A percentile compares a stretch with the other conserved stretches of the same genome.
Conservation (phyloP, 176 grass and related monocot species). For the Oryza punctata region DNA sequence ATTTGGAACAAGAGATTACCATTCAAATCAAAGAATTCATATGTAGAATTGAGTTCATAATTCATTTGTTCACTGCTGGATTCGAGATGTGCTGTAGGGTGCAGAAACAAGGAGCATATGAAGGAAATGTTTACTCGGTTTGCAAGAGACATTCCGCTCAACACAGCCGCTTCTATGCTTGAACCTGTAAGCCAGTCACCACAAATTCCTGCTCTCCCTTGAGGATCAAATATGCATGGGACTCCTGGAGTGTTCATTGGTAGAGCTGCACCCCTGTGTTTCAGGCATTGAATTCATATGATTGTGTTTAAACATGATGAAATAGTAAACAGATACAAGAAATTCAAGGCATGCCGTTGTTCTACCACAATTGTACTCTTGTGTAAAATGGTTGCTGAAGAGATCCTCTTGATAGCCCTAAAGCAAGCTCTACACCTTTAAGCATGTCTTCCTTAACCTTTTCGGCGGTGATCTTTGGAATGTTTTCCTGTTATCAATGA, state of each 20-base stretch:
- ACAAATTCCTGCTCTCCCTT: conserved; percentile 91
- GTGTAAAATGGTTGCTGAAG: conserved; percentile 86
- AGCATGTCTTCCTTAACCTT: conserved; percentile 93
- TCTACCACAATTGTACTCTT: conserved; percentile 83
- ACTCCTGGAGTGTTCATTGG: conserved; percentile 79
- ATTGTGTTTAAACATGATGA: neutral
- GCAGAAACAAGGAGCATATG: neutral
- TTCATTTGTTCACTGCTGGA: neutral
- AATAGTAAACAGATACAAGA: conserved; percentile 7
- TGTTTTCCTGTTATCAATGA: conserved; percentile 68
- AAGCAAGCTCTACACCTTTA: conserved; percentile 76
- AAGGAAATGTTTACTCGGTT: conserved; percentile 60
- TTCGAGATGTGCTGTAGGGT: neutral
- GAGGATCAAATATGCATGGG: conserved; percentile 84
- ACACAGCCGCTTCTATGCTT: conserved; percentile 75
- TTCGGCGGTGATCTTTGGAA: conserved; percentile 75
- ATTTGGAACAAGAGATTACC: neutral
- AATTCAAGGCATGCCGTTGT: neutral
- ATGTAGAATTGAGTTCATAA: neutral
- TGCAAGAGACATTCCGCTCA: conserved; percentile 84
- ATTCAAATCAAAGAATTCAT: neutral
- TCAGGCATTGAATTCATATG: conserved; percentile 1
- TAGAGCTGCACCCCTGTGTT: conserved; percentile 85
- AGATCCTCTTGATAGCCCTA: conserved; percentile 73
- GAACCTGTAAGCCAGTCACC: conserved; percentile 94